A percentile compares a stretch with the other conserved stretches of the same genome.
These are phyloP conservation scores for Cenchrus purpureus DNA, from an alignment of 176 grass and related monocot species.

Conservation along the genomic window DNA sequence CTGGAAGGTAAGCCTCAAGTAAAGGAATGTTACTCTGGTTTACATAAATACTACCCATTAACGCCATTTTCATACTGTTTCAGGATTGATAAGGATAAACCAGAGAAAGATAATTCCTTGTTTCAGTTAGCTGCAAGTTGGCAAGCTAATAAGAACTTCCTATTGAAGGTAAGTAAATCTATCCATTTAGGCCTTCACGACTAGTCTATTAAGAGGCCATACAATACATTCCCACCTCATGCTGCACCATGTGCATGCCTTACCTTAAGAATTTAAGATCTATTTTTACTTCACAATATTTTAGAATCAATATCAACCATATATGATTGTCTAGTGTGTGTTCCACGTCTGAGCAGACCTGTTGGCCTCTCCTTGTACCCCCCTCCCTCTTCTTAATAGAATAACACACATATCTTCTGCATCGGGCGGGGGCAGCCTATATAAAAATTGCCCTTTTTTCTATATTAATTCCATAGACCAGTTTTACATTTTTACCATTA, in stretches of 20 bases:
- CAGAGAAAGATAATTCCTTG: slow-evolving; percentile 47
- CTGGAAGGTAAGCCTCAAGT: slow-evolving; percentile 58
- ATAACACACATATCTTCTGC: too few species aligned
- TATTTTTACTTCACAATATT: neutral
- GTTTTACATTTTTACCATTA: neutral
- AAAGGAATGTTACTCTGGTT: slow-evolving; percentile 26
- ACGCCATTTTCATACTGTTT: slow-evolving; percentile 32
- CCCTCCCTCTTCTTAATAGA: too few species aligned
- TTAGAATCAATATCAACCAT: neutral
- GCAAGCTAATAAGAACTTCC: slow-evolving; percentile 98
- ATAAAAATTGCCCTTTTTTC: neutral
- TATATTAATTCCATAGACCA: neutral
- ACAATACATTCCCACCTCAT: neutral
- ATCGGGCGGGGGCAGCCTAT: too few species aligned
- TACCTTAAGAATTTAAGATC: neutral
- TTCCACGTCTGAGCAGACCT: too few species aligned
- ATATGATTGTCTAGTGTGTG: neutral
- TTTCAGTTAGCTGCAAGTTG: slow-evolving; percentile 94
- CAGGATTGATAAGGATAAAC: slow-evolving; percentile 64
- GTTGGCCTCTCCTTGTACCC: too few species aligned
- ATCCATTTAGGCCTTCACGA: slow-evolving; percentile 23
- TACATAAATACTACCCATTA: neutral
- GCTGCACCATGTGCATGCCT: neutral
- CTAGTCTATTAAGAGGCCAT: neutral
- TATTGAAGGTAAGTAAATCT: slow-evolving; percentile 68